Percentiles rank a stretch among this genome's conserved stretches.
Conservation (phyloP, 1,139 yeast genomes). For the Hyphopichia pseudoburtonii region DNA sequence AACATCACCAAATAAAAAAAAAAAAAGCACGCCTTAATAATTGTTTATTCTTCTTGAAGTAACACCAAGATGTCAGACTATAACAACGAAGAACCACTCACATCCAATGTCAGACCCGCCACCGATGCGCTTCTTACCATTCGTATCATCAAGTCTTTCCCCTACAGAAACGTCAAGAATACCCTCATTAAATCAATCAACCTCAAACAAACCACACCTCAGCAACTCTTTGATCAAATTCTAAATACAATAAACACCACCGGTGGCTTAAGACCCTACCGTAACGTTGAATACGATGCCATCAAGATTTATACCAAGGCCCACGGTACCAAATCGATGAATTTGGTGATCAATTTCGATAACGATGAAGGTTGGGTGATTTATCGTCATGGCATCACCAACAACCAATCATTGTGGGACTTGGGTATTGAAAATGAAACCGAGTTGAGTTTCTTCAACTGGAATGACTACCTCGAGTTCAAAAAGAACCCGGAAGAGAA, state of each 20-base stretch:
- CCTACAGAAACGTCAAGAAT: conserved; percentile 87
- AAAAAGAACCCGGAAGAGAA: conserved; percentile 86
- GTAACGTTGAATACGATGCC: conserved; percentile 74
- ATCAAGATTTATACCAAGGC: conserved; percentile 91
- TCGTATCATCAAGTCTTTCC: conserved; percentile 86
- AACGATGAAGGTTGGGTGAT: conserved; percentile 64
- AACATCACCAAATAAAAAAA: background rate
- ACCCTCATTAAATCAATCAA: conserved; percentile 72
- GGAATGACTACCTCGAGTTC: conserved; percentile 62
- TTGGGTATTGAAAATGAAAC: conserved; percentile 87
- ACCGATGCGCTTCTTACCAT: conserved; percentile 76
- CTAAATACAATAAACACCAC: conserved; percentile 54
- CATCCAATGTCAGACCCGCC: conserved; percentile 66
- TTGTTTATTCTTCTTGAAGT: background rate
- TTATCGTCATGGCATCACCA: conserved; percentile 31
- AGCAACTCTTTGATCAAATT: conserved; percentile 52
- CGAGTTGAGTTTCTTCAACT: conserved; percentile 77
- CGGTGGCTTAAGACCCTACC: conserved; percentile 77
- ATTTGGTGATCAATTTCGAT: conserved; percentile 85
- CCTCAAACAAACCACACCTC: conserved; percentile 67
- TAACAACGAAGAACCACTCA: conserved; percentile 55
- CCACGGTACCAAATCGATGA: conserved; percentile 92
- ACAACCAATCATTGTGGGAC: conserved; percentile 51
- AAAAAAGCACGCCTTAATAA: background rate
- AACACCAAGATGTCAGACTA: conserved; percentile 6